These are phyloP conservation scores for Circinella minor DNA, from an alignment of 371 early-diverging fungal genomes.

Conservation along the genomic window DNA sequence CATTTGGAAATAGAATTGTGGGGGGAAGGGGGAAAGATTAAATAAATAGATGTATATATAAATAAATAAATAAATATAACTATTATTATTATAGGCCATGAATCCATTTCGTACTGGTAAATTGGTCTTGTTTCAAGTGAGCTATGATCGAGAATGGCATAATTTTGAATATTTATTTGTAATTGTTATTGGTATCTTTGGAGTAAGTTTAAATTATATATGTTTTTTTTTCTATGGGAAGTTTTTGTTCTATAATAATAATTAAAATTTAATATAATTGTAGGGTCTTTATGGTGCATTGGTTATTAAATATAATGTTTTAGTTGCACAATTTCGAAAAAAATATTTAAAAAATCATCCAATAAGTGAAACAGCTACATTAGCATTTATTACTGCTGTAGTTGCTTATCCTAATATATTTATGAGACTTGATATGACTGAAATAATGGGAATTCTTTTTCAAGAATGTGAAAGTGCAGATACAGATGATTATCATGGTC, in stretches of 20 bases:
- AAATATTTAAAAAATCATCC: constrained; percentile 67
- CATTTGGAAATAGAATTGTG: too few relatives aligned
- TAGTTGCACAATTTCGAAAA: constrained; percentile 72
- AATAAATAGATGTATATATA: too few relatives aligned
- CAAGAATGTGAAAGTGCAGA: constrained; percentile 77
- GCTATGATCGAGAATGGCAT: constrained; percentile 89
- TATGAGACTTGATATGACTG: constrained; percentile 84
- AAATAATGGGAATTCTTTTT: constrained; percentile 83
- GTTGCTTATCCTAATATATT: constrained; percentile 84
- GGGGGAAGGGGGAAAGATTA: too few relatives aligned
- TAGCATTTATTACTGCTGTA: constrained; percentile 77
- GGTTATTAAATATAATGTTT: constrained; percentile 81
- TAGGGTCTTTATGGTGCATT: constrained; percentile 90
- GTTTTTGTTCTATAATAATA: too few relatives aligned
- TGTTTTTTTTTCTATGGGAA: not conserved
- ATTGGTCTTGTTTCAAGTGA: constrained; percentile 94
- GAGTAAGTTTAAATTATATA: constrained; percentile 68
- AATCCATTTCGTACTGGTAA: constrained; percentile 95
- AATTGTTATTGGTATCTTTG: constrained; percentile 86
- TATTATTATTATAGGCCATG: constrained; percentile 54
- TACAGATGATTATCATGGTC: constrained; percentile 62
- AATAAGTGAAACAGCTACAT: constrained; percentile 72
- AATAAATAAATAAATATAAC: too few relatives aligned
- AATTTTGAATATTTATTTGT: constrained; percentile 87
- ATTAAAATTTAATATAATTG: too few relatives aligned